phyloP scores from a whole-genome alignment of 1,139 yeast species.

The Geotrichum macrosporum region DNA sequence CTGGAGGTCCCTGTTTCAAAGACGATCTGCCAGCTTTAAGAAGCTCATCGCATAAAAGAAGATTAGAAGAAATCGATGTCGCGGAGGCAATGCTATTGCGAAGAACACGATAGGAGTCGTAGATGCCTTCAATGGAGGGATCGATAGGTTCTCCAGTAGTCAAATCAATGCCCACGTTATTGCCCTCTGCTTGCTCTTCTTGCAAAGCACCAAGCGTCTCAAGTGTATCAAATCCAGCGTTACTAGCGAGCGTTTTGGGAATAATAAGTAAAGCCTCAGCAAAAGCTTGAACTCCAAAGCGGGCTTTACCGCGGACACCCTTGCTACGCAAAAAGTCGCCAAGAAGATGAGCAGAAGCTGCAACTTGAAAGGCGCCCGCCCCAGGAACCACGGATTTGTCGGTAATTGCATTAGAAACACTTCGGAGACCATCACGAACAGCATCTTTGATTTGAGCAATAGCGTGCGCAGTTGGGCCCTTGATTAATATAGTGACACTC shows the following conservation, averaged over 20 bases:
- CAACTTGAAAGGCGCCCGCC: slow-evolving; percentile 91
- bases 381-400: slow-evolving; percentile 90
- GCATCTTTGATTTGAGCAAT: slow-evolving; percentile 94
- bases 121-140: slow-evolving; percentile 88
- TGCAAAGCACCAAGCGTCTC: slow-evolving; percentile 87
- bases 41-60: slow-evolving; percentile 90
- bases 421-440: slow-evolving; percentile 91
- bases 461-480: slow-evolving; percentile 87
- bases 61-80: slow-evolving; percentile 88
- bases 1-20: slow-evolving; percentile 53
- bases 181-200: slow-evolving; percentile 80
- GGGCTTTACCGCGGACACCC: slow-evolving; percentile 75
- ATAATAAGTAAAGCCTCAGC: slow-evolving; percentile 85
- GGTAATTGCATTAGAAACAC: slow-evolving; percentile 85
- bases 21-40: slow-evolving; percentile 94
- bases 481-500: slow-evolving; percentile 84
- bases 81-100: slow-evolving; percentile 92
- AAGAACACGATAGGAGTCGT: slow-evolving; percentile 92
- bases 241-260: slow-evolving; percentile 88
- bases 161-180: slow-evolving; percentile 85
- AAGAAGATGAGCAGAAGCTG: slow-evolving; percentile 64
- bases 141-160: slow-evolving; percentile 94
- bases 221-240: slow-evolving; percentile 90
- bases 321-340: slow-evolving; percentile 43
- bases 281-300: slow-evolving; percentile 89